These are phyloP conservation scores for Penicillium olsonii DNA, from an alignment of 2,329 filamentous ascomycete species.

Conservation along the genomic window DNA sequence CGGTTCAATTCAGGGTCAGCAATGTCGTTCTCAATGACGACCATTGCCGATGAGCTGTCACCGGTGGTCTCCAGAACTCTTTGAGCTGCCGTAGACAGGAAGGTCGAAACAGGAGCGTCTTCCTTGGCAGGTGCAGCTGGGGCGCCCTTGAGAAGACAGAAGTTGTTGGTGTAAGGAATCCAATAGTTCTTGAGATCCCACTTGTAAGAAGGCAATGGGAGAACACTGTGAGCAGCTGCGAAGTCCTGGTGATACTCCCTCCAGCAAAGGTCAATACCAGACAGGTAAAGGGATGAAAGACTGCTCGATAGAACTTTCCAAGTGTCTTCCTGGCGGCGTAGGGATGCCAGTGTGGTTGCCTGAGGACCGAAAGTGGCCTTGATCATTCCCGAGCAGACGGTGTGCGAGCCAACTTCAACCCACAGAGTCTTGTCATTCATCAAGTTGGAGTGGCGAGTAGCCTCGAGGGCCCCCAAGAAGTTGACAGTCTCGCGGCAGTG, in stretches of 20 bases:
- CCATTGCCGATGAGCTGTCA: slow-evolving; percentile 26
- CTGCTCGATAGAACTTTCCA: slow-evolving; percentile 45
- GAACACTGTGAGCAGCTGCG: slow-evolving; percentile 29
- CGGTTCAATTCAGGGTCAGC: slow-evolving; percentile 35
- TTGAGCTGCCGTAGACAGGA: slow-evolving; percentile 34
- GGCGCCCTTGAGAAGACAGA: slow-evolving; percentile 36
- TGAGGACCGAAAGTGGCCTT: slow-evolving; percentile 60
- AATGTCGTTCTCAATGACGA: slow-evolving; percentile 40
- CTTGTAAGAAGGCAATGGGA: slow-evolving; percentile 40
- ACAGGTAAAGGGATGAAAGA: slow-evolving; percentile 38
- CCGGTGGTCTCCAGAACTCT: slow-evolving; percentile 31
- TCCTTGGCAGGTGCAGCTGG: slow-evolving; percentile 23
- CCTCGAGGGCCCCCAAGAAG: slow-evolving; percentile 46
- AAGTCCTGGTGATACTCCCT: slow-evolving; percentile 48
- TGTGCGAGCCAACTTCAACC: slow-evolving; percentile 63
- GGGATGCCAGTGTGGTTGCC: slow-evolving; percentile 51
- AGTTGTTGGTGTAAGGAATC: slow-evolving; percentile 38
- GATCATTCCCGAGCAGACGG: slow-evolving; percentile 50
- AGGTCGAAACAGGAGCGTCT: slow-evolving; percentile 21
- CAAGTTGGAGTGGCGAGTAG: slow-evolving; percentile 40
- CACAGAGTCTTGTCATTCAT: slow-evolving; percentile 71
- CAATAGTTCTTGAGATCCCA: slow-evolving; percentile 46
- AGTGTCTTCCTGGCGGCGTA: slow-evolving; percentile 44
- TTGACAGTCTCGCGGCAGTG: slow-evolving; percentile 50
- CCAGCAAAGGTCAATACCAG: slow-evolving; percentile 44